phyloP scores from a whole-genome alignment of 352 stramenopile species.

The Phytophthora tubulina region DNA sequence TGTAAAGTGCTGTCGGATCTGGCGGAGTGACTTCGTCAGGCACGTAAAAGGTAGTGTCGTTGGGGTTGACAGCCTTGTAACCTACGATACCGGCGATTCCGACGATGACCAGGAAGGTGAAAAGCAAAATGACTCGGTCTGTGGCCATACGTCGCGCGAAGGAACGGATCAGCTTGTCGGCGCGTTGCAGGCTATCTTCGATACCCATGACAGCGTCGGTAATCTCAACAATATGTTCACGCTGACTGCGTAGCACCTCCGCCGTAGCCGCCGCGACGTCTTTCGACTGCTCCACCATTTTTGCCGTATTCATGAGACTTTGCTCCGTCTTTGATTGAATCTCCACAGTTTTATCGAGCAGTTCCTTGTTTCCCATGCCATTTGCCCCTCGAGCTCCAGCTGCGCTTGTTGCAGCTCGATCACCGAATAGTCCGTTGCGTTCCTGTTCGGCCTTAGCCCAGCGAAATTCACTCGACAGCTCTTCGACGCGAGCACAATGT shows the following conservation, averaged over 20 bases:
- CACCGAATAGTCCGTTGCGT: constrained; percentile 79
- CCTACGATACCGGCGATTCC: constrained; percentile 85
- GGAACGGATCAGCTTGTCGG: constrained; percentile 83
- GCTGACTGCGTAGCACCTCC: constrained; percentile 82
- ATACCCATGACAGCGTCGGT: constrained; percentile 91
- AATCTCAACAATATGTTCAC: constrained; percentile 89
- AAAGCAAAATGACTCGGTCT: constrained; percentile 83
- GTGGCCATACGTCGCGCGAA: constrained; percentile 87
- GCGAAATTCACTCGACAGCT: constrained; percentile 82
- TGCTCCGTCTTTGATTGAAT: constrained; percentile 89
- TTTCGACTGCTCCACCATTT: constrained; percentile 89
- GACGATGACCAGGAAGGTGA: constrained; percentile 83
- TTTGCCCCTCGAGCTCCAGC: constrained; percentile 32
- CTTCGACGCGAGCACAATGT: constrained; percentile 79
- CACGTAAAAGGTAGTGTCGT: constrained; percentile 86
- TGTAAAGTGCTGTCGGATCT: constrained; percentile 78
- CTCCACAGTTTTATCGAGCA: constrained; percentile 79
- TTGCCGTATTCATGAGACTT: constrained; percentile 85
- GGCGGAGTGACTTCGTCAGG: constrained; percentile 87
- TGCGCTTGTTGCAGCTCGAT: constrained; percentile 45
- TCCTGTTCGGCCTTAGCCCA: constrained; percentile 86
- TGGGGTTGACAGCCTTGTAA: constrained; percentile 83
- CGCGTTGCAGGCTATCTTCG: constrained; percentile 80
- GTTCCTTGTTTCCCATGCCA: constrained; percentile 67
- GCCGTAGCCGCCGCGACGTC: constrained; percentile 82